These are phyloP conservation scores for Aspergillus novoparasiticus DNA, from an alignment of 2,329 filamentous ascomycete genomes.

Conservation along the genomic window DNA sequence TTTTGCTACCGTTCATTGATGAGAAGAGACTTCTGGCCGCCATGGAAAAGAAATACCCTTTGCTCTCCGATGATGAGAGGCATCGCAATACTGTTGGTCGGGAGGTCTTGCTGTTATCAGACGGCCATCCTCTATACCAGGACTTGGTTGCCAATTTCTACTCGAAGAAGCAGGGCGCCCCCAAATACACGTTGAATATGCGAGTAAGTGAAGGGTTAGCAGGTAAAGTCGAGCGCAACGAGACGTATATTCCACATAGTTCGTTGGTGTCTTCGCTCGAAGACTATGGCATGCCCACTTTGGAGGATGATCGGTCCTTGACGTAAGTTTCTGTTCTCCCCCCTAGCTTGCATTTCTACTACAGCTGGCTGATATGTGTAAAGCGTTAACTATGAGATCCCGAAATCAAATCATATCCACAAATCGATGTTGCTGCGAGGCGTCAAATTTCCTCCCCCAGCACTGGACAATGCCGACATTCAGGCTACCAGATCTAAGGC, in stretches of 20 bases:
- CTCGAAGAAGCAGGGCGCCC: slow-evolving; percentile 75
- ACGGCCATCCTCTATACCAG: slow-evolving; percentile 81
- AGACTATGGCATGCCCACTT: slow-evolving; percentile 68
- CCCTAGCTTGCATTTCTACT: not conserved
- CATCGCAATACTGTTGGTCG: slow-evolving; percentile 77
- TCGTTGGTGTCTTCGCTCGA: slow-evolving; percentile 77
- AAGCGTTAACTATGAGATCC: slow-evolving; percentile 85
- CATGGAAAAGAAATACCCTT: slow-evolving; percentile 79
- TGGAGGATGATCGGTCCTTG: slow-evolving; percentile 85
- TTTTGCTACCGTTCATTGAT: slow-evolving; percentile 92
- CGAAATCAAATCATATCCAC: slow-evolving; percentile 70
- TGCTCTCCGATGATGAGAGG: slow-evolving; percentile 74
- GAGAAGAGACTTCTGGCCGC: slow-evolving; percentile 81
- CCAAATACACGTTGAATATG: slow-evolving; percentile 73
- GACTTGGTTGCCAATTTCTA: slow-evolving; percentile 85
- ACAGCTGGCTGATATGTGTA: slow-evolving; percentile 24
- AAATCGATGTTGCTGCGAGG: slow-evolving; percentile 94
- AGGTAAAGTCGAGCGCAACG: slow-evolving; percentile 79
- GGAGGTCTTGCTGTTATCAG: slow-evolving; percentile 82
- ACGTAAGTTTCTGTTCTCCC: slow-evolving; percentile 59
- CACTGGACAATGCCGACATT: slow-evolving; percentile 74
- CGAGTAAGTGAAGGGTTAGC: slow-evolving; percentile 74
- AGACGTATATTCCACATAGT: slow-evolving; percentile 81
- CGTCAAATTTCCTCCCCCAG: slow-evolving; percentile 70
- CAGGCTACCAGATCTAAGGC: slow-evolving; percentile 70